Base-by-base conservation (phyloP, 2,329 filamentous ascomycete species). In the Fusarium circinatum region DNA sequence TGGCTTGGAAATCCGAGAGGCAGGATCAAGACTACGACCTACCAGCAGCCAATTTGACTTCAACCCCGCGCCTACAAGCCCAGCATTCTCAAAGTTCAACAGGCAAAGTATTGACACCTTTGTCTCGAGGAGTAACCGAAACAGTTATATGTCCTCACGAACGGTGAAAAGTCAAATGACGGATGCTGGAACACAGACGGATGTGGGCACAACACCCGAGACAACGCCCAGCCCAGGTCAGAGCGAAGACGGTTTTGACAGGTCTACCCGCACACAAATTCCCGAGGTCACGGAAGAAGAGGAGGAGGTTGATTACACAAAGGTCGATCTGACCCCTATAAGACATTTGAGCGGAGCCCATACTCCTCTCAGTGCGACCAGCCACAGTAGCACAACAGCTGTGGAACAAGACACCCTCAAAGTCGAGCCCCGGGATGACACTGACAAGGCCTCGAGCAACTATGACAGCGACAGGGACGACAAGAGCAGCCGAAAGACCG, bases 1-100 rank as follows among this genome's bases (percentile, higher is more conserved):
- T 69, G 96, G 96, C 6, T 85, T 98, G 63, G 94, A 96, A 76
- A 96, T 98, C 74, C 90, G 93, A 59, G 95, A 98, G 84, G 95
- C 95, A n/a, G 95, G 94, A 39, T 89, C 91, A 56, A 79, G 78
- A 12, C 86, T 89, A 61, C 87, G 94, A 62, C 94, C 95, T 6
- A 87, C 89, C 30, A 94, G 92, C 84, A 94, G 92, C 65, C 90
- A 93, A 75, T 97, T 98, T 80, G 94, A 96, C 78, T 96, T 94
- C 82, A 91, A 91, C 74, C 93, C 94, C 7, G 90, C 88, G 59
- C 92, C 94, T 3, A 90, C 90, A 15, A 97, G 94, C 80, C 94
- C 95, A 2, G 84, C 91, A n/a, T 89, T 86, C 64, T 84, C 85
- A 58, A 87, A 85, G 67, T 87, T 87, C 70, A 82, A 91, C 84